Base-by-base conservation (phyloP, 1,139 yeast species). In the Pichia sp. region DNA sequence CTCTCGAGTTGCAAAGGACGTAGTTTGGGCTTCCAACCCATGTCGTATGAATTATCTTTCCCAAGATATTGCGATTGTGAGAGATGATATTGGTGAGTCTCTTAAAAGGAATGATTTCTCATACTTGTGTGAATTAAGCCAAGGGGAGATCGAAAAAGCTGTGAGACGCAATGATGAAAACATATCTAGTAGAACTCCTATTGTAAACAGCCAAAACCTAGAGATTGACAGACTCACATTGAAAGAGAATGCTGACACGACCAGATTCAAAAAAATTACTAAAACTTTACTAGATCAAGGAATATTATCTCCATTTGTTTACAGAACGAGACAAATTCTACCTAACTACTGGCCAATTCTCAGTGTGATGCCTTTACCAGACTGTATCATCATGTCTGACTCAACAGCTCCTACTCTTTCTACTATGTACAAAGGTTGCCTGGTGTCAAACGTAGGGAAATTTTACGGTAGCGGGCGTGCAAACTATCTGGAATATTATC, bases 211-310 rank as follows among this genome's bases (percentile, higher is more conserved):
- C 46, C 48, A 30, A 20, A 31, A 51, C 17, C 53, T 67, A 27
- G 67, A 57, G 49, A 65, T 66, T 51, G 69, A 64, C 54, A 60
- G 54, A 46, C 48, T 66, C 12, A 51, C 63, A 1, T 42, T 44
- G 20, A 63, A 63, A 42, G 60, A 67, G 36, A 57, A 69, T 6
- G 61, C 71, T 12, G 80, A 78, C 52, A 71, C 82, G 7, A 75
- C 75, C 34, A 93, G 87, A 67, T 85, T 95, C 0, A 76, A 95
- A 59, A 86, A 84, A 63, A 71, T 90, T 7, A 89, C 87, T 24
- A 85, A 87, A 62, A 89, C 97, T 0, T 60, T 93, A 2, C 71
- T 93, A 12, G 96, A 90, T 65, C 99, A 93, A 70, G 95, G 95
- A 1, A 87, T 83, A 65, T 68, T 93, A 52, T 87, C 95, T 48